Conservation (phyloP, 768 basidiomycete genomes). For the Leccinum subgranulosum region DNA sequence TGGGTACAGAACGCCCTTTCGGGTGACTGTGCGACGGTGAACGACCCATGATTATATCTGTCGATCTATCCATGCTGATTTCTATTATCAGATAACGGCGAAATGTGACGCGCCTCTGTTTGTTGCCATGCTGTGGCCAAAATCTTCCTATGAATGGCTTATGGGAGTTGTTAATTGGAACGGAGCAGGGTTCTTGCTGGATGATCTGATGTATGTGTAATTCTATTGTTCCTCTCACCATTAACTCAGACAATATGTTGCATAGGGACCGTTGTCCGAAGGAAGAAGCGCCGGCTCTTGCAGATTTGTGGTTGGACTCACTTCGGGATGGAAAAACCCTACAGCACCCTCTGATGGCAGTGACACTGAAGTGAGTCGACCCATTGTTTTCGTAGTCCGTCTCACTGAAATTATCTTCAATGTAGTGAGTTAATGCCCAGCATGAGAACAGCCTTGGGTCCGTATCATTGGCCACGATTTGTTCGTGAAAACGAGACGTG, state of each 20-base stretch:
- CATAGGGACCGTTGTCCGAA: neutral
- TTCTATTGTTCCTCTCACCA: neutral
- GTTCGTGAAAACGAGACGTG: neutral
- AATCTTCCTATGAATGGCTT: neutral
- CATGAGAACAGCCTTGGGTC: neutral
- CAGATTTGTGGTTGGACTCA: neutral
- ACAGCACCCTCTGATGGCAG: neutral
- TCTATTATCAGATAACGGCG: neutral
- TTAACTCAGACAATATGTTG: neutral
- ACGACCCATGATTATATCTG: neutral
- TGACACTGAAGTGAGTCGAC: neutral
- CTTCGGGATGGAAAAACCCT: neutral
- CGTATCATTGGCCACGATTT: neutral
- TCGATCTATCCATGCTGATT: neutral
- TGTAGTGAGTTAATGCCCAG: neutral
- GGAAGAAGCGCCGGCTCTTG: neutral
- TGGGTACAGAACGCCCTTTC: neutral
- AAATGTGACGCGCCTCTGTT: neutral
- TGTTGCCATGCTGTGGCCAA: neutral
- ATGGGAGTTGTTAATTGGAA: neutral
- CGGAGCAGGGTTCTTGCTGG: neutral
- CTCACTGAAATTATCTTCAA: neutral
- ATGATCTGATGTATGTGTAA: neutral
- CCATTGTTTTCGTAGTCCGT: neutral
- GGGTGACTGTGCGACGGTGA: neutral